Conservation (phyloP, 2,329 filamentous ascomycete genomes). For the Fusarium scirpi region DNA sequence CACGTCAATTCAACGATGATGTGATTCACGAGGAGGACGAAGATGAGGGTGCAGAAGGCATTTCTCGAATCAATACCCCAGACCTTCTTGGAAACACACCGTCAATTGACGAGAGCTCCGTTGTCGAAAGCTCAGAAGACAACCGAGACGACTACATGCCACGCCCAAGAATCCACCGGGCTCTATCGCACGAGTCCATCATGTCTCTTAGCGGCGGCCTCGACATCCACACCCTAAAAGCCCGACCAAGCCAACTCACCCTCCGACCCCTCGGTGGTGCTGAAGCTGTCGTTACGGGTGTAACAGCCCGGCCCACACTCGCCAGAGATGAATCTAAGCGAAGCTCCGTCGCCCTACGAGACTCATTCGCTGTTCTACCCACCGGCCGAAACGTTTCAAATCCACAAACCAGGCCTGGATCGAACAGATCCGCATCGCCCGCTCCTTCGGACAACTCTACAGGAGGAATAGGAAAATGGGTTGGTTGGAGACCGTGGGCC, state of each 20-base stretch:
- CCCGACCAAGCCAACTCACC: conserved; percentile 80
- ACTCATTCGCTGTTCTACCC: conserved; percentile 61
- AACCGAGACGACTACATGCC: conserved; percentile 54
- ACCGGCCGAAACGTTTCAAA: conserved; percentile 50
- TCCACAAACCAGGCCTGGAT: conserved; percentile 45
- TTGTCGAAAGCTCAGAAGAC: conserved; percentile 48
- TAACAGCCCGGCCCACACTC: conserved; percentile 70
- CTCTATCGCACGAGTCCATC: conserved; percentile 86
- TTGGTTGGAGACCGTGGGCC: conserved; percentile 64
- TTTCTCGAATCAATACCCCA: conserved; percentile 43
- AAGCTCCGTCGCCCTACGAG: conserved; percentile 69
- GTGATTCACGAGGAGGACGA: conserved; percentile 57
- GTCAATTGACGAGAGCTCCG: conserved; percentile 53
- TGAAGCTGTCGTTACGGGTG: conserved; percentile 68
- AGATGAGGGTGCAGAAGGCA: conserved; percentile 43
- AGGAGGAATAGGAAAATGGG: conserved; percentile 57
- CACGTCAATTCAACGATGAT: conserved; percentile 43
- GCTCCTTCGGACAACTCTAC: conserved; percentile 42
- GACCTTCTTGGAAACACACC: conserved; percentile 45
- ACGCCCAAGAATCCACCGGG: conserved; percentile 68
- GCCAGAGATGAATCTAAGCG: conserved; percentile 59
- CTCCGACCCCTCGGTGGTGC: conserved; percentile 65
- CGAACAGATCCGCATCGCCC: conserved; percentile 42
- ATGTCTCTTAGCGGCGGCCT: conserved; percentile 88
- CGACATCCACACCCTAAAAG: conserved; percentile 86